Evolutionary conservation across 345 rosid species (phyloP).

Genomic region (Boechera retrofracta): DNA sequence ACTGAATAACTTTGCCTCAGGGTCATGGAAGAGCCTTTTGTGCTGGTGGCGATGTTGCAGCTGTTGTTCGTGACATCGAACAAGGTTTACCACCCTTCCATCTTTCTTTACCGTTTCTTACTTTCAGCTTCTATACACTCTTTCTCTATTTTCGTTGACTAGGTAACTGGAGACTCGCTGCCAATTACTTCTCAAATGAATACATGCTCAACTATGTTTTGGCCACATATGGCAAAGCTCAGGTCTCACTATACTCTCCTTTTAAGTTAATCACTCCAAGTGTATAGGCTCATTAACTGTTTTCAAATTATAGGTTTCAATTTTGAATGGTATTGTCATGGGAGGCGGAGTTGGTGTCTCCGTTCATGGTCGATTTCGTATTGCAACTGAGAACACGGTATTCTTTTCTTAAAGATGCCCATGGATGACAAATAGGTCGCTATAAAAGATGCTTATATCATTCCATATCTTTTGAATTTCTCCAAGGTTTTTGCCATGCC

Average conservation of each 20-base stretch:
- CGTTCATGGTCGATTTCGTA: conserved; percentile 74
- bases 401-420: conserved; percentile 26
- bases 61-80: conserved; percentile 56
- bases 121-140: background rate
- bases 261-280: background rate
- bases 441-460: conserved; percentile 3
- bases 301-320: conserved; percentile 58
- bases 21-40: conserved; percentile 81
- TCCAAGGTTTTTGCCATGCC: conserved; percentile 87
- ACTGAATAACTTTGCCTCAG: conserved; percentile 40
- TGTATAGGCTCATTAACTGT: background rate
- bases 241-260: conserved; percentile 49
- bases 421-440: background rate
- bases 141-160: conserved; percentile 28
- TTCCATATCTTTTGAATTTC: conserved; percentile 21
- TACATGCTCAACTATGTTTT: conserved; percentile 67
- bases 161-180: conserved; percentile 68
- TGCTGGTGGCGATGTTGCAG: conserved; percentile 85
- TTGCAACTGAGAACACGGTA: conserved; percentile 83
- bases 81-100: conserved; percentile 43
- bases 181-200: conserved; percentile 56
- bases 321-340: conserved; percentile 85
- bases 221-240: conserved; percentile 72
- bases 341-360: conserved; percentile 90
- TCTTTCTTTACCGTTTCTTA: conserved; percentile 6